A percentile compares a stretch with the other conserved stretches of the same genome.
phyloP scores from a whole-genome alignment of 1,284 basidiomycete genomes.

The Gymnopus androsaceus region DNA sequence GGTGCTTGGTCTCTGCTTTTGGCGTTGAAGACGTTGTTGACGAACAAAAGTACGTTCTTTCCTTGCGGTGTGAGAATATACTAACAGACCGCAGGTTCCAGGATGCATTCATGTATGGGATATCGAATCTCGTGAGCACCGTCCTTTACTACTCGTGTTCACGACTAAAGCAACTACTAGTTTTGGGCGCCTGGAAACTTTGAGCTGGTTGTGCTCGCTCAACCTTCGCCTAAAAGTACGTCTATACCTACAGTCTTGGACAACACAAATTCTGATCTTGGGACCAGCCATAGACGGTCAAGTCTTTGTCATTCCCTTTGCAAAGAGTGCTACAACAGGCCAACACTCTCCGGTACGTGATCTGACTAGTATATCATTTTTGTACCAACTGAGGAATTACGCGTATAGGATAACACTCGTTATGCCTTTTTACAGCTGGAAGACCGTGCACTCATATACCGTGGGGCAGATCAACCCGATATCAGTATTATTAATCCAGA shows the following conservation, averaged over 20 bases:
- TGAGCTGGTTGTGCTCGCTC: slow-evolving; percentile 76
- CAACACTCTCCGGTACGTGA: slow-evolving; percentile 83
- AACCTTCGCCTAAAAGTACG: slow-evolving; percentile 48
- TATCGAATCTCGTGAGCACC: slow-evolving; percentile 59
- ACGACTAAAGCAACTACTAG: slow-evolving; percentile 41
- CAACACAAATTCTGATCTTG: neutral
- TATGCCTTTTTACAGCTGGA: slow-evolving; percentile 97
- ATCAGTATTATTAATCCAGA: slow-evolving; percentile 99
- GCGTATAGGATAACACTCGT: slow-evolving; percentile 80
- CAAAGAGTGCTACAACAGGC: slow-evolving; percentile 90
- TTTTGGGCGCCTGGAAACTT: slow-evolving; percentile 93
- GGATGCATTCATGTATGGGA: slow-evolving; percentile 86
- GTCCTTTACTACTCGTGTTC: neutral
- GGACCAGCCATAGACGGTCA: slow-evolving; percentile 61
- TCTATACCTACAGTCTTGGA: neutral
- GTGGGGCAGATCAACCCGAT: slow-evolving; percentile 96
- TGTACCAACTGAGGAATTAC: neutral
- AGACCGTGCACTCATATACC: slow-evolving; percentile 92
- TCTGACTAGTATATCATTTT: neutral
- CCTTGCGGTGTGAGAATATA: neutral
- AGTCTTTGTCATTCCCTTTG: slow-evolving; percentile 87
- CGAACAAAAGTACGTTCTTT: slow-evolving; percentile 45
- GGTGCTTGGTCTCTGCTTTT: slow-evolving; percentile 78
- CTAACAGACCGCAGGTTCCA: slow-evolving; percentile 54
- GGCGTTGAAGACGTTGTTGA: slow-evolving; percentile 74